Percentiles rank a stretch among this genome's conserved stretches.
phyloP scores from a whole-genome alignment of 2,329 filamentous ascomycete species.

The Dothidotthia symphoricarpi region DNA sequence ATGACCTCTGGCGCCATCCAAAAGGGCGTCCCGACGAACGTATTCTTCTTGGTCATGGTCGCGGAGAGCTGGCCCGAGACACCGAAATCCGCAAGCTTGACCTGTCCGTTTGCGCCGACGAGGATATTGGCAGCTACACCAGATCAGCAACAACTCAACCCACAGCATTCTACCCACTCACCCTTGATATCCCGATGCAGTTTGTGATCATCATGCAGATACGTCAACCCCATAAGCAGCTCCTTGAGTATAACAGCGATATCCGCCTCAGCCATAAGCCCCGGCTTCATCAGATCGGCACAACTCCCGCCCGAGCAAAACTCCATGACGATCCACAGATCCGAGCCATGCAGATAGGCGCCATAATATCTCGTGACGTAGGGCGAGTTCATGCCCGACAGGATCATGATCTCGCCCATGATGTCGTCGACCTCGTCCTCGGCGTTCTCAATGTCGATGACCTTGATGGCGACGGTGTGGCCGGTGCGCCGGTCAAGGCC shows the following conservation, averaged over 20 bases:
- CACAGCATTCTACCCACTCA: conserved; percentile 40
- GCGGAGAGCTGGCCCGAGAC: conserved; percentile 94
- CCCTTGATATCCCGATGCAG: conserved; percentile 95
- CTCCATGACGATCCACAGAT: conserved; percentile 99
- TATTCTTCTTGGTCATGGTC: conserved; percentile 99
- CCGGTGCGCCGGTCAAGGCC: conserved; percentile 93
- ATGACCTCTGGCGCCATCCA: conserved; percentile 99
- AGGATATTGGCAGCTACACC: conserved; percentile 85
- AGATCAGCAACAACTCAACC: conserved; percentile 6
- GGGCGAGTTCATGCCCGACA: conserved; percentile 91
- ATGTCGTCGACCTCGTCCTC: conserved; percentile 99
- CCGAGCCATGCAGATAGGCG: conserved; percentile 91
- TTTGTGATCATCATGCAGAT: conserved; percentile 93
- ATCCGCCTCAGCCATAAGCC: conserved; percentile 87
- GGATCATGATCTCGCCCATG: conserved; percentile 96
- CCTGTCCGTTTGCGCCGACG: conserved; percentile 84
- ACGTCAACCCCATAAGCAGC: conserved; percentile 83
- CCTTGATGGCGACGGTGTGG: conserved; percentile 93
- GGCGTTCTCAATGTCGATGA: conserved; percentile 98
- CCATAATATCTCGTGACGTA: conserved; percentile 98
- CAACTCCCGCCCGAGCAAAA: conserved; percentile 97
- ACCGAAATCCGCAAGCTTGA: conserved; percentile 95
- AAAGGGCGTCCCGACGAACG: conserved; percentile 95
- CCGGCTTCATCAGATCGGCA: conserved; percentile 92
- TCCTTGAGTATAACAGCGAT: conserved; percentile 95